These are phyloP conservation scores for Rheum nobile DNA, from an alignment of 148 eudicot species.

Conservation along the genomic window DNA sequence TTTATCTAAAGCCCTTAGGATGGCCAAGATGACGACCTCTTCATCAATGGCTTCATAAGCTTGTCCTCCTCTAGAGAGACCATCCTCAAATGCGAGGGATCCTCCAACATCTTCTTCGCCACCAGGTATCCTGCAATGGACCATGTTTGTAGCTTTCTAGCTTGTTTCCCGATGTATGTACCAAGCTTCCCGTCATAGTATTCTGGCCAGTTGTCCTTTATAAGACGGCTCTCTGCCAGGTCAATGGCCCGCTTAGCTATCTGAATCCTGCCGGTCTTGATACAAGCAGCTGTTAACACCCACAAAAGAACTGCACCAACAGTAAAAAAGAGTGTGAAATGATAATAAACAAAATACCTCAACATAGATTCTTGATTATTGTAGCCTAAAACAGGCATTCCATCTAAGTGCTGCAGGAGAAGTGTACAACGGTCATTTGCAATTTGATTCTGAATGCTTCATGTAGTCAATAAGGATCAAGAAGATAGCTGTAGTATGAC, in stretches of 20 bases:
- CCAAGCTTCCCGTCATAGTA: conserved; percentile 29
- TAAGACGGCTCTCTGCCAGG: conserved; percentile 22
- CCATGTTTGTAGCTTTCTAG: conserved; percentile 28
- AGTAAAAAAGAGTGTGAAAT: neutral
- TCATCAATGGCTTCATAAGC: too few species aligned
- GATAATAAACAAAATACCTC: neutral
- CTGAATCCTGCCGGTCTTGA: conserved; percentile 30
- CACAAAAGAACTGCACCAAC: conserved; percentile 26
- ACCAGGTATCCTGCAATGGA: conserved; percentile 30
- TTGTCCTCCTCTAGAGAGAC: too few species aligned
- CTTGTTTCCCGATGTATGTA: conserved; percentile 23
- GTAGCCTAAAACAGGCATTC: neutral
- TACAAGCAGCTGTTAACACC: conserved; percentile 29
- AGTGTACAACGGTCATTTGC: too few species aligned
- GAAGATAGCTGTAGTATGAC: neutral
- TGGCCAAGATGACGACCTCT: too few species aligned
- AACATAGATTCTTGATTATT: too few species aligned
- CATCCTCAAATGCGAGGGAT: conserved; percentile 29
- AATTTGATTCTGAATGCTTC: too few species aligned
- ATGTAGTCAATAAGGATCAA: neutral
- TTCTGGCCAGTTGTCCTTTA: conserved; percentile 28
- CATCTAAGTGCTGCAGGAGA: neutral
- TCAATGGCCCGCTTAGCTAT: conserved; percentile 29
- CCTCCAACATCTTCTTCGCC: conserved; percentile 27
- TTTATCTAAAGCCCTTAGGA: too few species aligned